Base-by-base conservation (phyloP, 192 early-diverging fungal genomes). In the Coemansia sp. region DNA sequence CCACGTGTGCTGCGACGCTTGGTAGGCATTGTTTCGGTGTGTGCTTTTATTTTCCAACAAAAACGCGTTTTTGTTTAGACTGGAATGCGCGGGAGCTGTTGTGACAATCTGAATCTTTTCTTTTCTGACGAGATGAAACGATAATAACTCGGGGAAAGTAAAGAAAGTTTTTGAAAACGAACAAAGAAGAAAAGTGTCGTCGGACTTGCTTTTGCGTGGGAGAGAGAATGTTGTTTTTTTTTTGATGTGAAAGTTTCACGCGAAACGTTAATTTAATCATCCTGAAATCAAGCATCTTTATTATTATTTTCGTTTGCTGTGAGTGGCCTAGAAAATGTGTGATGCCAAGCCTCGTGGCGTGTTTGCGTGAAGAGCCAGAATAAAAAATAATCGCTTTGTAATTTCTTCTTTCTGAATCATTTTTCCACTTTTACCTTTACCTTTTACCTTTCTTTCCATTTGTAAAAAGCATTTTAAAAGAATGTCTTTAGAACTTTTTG, bases 401-500 rank as follows among this genome's bases (percentile, higher is more conserved):
- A 14, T 30, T 61, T 61, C 24, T 43, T 39, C 60, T 43, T 26
- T 23, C 33, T 38, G 30, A 36, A 5, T 44, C 11, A 44, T 45
- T 35, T 21, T 36, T 12, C 39, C 6, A 20, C 15, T 6, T 36
- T 12, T 15, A 35, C 36, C 3, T 60, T 36, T 36, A 33, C 39
- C 18, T 46, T 46, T 46, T 24, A 1, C 12, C 12, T 36, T 16
- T 33, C 45, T 23, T 30, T 30, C 30, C 1, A 30, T 30, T 30
- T 3, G 30, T 30, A 41, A 4, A 41, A 41, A 41, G 39, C 39
- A 41, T 41, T 41, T 41, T 41, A 41, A 41, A 46, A 63, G n/a
- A 33, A 63, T 63, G 62, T 62, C 60, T 24, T 62, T 39, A 16
- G 62, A 63, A 6, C 62, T 63, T 30, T 63, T 63, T 63, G 62